These are phyloP conservation scores for Stenocarpella maydis DNA, from an alignment of 2,329 filamentous ascomycete genomes.

Conservation along the genomic window DNA sequence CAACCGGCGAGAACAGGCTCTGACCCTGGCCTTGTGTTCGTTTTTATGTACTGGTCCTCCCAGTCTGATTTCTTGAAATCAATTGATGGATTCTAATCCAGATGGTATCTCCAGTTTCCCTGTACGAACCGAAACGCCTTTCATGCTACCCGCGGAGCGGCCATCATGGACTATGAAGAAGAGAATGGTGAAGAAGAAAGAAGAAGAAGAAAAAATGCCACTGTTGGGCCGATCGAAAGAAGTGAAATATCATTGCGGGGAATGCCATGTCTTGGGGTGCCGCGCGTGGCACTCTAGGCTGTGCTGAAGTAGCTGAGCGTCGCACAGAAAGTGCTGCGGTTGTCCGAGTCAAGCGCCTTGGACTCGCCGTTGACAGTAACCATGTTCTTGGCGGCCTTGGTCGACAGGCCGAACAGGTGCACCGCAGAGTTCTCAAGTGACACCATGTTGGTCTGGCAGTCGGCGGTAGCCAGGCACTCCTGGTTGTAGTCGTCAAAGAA, in stretches of 20 bases:
- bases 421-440: conserved; percentile 72
- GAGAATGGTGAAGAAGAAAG: conserved; percentile 28
- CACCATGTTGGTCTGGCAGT: conserved; percentile 82
- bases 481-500: conserved; percentile 87
- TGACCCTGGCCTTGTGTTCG: background rate
- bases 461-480: conserved; percentile 70
- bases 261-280: background rate
- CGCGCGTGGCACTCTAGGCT: conserved; percentile 28
- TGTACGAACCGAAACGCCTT: conserved; percentile 31
- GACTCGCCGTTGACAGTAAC: conserved; percentile 67
- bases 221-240: conserved; percentile 28
- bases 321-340: conserved; percentile 72
- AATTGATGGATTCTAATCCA: conserved; percentile 19
- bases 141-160: conserved; percentile 24
- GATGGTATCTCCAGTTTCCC: conserved; percentile 29
- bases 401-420: conserved; percentile 74
- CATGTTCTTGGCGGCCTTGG: conserved; percentile 80
- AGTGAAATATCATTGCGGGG: conserved; percentile 25
- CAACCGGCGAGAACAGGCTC: background rate
- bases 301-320: conserved; percentile 62
- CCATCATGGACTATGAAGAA: conserved; percentile 35
- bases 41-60: conserved; percentile 7
- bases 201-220: too few relatives aligned
- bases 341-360: conserved; percentile 64
- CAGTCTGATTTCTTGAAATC: conserved; percentile 1